phyloP scores from a whole-genome alignment of 495 filamentous ascomycete species.

The Evansstolkia leycettana region DNA sequence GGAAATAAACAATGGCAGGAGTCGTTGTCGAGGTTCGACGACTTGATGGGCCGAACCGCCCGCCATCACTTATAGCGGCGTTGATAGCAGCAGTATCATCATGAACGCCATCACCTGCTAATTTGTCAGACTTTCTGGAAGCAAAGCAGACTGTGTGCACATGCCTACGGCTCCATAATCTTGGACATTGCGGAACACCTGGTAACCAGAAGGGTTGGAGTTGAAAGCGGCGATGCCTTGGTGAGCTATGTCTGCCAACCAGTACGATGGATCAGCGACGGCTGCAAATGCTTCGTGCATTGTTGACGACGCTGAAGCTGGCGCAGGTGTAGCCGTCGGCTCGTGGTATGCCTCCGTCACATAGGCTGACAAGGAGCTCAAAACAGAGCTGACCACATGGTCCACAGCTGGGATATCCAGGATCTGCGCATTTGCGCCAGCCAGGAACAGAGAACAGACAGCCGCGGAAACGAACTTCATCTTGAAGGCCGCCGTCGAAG shows the following conservation, averaged over 20 bases:
- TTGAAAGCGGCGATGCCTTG: conserved; percentile 52
- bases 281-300: conserved; percentile 8
- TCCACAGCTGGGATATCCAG: conserved; percentile 12
- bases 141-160: conserved; percentile 5
- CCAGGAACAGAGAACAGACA: conserved; percentile 6
- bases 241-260: conserved; percentile 55
- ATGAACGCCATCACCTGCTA: conserved; percentile 43
- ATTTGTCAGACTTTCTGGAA: background rate
- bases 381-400: conserved; percentile 9
- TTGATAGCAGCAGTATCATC: conserved; percentile 58
- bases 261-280: conserved; percentile 35
- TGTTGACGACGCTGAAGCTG: conserved; percentile 1
- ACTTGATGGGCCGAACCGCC: conserved; percentile 37
- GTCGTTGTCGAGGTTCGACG: conserved; percentile 37
- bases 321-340: conserved; percentile 5
- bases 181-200: conserved; percentile 68
- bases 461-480: conserved; percentile 10
- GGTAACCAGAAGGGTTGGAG: conserved; percentile 35
- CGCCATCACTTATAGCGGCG: conserved; percentile 40
- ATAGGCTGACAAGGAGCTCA: conserved; percentile 8
- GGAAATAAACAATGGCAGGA: conserved; percentile 52
- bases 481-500: background rate
- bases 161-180: conserved; percentile 53
- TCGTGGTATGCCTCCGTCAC: conserved; percentile 3
- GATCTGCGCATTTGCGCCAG: conserved; percentile 11